Conservation (phyloP, 257 asterid species). For the Anisodus acutangulus region DNA sequence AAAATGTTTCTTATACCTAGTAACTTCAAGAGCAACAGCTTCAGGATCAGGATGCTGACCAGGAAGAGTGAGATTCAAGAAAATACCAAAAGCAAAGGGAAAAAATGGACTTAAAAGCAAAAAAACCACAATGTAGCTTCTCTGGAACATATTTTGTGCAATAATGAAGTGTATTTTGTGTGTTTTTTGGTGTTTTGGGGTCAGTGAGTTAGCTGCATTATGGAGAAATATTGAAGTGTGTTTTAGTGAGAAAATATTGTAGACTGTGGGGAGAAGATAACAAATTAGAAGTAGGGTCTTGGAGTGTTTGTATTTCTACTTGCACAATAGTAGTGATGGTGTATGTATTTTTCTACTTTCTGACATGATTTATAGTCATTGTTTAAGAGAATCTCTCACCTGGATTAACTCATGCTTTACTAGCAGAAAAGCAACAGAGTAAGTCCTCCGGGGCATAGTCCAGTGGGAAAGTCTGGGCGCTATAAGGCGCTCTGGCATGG, state of each 20-base stretch:
- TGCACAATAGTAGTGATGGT: background rate
- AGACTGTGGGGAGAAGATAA: conserved; percentile 10
- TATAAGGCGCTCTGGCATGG: too few relatives aligned
- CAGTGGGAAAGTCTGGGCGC: too few relatives aligned
- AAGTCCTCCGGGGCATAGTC: too few relatives aligned
- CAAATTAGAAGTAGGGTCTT: background rate
- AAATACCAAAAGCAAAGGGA: conserved; percentile 21
- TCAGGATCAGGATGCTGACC: conserved; percentile 59
- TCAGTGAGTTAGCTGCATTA: conserved; percentile 19
- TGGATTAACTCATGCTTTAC: conserved; percentile 28
- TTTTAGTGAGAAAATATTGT: conserved; percentile 14
- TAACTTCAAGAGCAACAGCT: conserved; percentile 47
- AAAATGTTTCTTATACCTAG: conserved; percentile 29
- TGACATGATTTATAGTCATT: conserved; percentile 40
- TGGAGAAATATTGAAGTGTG: background rate
- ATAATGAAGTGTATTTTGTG: background rate
- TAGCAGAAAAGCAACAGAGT: conserved; percentile 29
- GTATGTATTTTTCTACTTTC: conserved; percentile 6
- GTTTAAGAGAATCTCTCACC: conserved; percentile 41
- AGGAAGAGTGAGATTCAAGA: conserved; percentile 47
- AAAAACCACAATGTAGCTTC: conserved; percentile 43
- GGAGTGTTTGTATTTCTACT: conserved; percentile 11
- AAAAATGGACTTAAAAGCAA: conserved; percentile 20
- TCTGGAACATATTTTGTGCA: conserved; percentile 33
- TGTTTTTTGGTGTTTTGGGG: background rate